A percentile compares a stretch with the other conserved stretches of the same genome.
phyloP scores from a whole-genome alignment of 164 flowering plant genomes.

The Stephania yunnanensis region DNA sequence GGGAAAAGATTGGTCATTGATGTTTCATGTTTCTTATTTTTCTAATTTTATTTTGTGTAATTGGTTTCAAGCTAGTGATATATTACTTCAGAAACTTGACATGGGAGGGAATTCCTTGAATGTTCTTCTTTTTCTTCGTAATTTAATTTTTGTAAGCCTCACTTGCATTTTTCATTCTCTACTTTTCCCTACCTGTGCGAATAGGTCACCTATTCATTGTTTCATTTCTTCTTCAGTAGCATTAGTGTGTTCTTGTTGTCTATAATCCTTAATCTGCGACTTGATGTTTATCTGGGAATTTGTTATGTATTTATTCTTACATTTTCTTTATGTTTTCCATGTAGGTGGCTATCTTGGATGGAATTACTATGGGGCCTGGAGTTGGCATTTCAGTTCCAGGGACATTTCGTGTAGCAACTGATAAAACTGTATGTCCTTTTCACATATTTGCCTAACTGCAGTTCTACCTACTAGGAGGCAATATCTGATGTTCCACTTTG shows the following conservation, averaged over 20 bases:
- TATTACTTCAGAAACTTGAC: neutral
- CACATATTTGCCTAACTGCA: neutral
- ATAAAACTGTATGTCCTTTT: slow-evolving; percentile 64
- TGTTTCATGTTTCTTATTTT: neutral
- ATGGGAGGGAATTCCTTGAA: neutral
- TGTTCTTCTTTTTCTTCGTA: neutral
- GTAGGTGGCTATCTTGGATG: slow-evolving; percentile 86
- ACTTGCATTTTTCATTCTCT: neutral
- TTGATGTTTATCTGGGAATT: neutral
- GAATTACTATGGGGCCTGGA: slow-evolving; percentile 79
- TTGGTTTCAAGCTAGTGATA: neutral
- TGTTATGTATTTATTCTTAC: neutral
- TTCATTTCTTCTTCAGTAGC: neutral
- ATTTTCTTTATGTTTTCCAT: neutral
- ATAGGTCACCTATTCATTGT: neutral
- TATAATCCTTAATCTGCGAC: neutral
- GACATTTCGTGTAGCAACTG: slow-evolving; percentile 72
- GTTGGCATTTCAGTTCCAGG: slow-evolving; percentile 81
- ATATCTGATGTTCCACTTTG: neutral
- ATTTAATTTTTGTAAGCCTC: neutral
- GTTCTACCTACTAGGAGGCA: neutral
- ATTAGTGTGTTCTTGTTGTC: neutral
- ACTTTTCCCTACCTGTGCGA: neutral
- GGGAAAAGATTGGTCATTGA: too few species aligned
- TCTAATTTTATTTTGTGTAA: neutral